phyloP scores from a whole-genome alignment of 2,329 filamentous ascomycete genomes.

The Fusarium coffeatum region DNA sequence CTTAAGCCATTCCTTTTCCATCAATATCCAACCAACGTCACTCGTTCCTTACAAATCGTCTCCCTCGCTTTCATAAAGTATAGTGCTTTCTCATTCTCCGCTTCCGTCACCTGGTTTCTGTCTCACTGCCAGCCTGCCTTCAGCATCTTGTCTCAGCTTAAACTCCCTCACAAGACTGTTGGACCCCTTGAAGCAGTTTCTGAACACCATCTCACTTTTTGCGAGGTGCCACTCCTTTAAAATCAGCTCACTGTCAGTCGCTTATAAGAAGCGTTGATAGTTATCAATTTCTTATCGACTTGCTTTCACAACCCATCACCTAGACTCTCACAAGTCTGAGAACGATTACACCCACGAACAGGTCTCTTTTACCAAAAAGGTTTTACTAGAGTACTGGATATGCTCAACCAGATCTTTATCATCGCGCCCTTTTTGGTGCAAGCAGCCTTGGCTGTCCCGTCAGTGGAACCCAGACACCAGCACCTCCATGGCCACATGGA shows the following conservation, averaged over 20 bases:
- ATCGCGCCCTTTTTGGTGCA: constrained; percentile 45
- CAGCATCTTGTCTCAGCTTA: constrained; percentile 34
- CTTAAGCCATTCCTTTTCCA: constrained; percentile 28
- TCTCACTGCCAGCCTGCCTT: constrained; percentile 35
- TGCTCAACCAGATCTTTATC: constrained; percentile 42
- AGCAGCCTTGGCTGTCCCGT: constrained; percentile 36
- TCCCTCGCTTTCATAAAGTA: constrained; percentile 36
- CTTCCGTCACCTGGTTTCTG: constrained; percentile 19
- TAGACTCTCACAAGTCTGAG: constrained; percentile 7
- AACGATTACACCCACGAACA: not conserved
- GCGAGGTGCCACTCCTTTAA: constrained; percentile 21
- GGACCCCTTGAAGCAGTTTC: constrained; percentile 2
- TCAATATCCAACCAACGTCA: constrained; percentile 22
- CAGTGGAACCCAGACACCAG: constrained; percentile 32
- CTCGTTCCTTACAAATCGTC: constrained; percentile 14
- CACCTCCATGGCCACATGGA: constrained; percentile 36
- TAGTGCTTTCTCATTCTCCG: constrained; percentile 22
- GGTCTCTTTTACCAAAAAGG: not conserved
- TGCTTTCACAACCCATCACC: constrained; percentile 4
- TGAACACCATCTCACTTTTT: constrained; percentile 19
- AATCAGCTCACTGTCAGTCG: not conserved
- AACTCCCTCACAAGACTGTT: constrained; percentile 18
- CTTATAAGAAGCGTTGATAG: constrained; percentile 33
- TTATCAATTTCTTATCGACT: not conserved
- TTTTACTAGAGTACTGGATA: constrained; percentile 16